Percentiles rank a stretch among this genome's conserved stretches.
phyloP scores from a whole-genome alignment of 2,329 filamentous ascomycete genomes.

The Metarhizium album region DNA sequence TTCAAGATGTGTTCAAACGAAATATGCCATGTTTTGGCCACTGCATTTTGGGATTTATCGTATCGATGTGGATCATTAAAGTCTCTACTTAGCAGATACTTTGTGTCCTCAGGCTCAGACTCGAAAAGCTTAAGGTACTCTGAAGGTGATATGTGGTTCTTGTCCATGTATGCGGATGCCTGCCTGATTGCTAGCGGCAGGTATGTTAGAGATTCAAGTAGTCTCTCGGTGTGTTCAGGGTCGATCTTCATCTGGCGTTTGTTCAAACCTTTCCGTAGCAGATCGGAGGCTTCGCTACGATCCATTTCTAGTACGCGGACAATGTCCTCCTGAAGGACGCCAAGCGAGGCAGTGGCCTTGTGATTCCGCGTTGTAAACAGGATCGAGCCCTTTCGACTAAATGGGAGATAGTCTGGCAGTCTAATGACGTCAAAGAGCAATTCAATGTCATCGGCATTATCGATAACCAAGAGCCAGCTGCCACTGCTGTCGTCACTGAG shows the following conservation, averaged over 20 bases:
- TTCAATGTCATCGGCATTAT: slow-evolving; percentile 31
- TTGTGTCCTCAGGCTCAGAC: slow-evolving; percentile 11
- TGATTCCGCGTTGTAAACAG: slow-evolving; percentile 10
- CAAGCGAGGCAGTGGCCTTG: slow-evolving; percentile 5
- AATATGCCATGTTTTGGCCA: slow-evolving; percentile 23
- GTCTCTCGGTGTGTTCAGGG: slow-evolving; percentile 6
- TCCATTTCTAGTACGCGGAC: slow-evolving; percentile 14
- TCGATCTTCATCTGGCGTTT: slow-evolving; percentile 13
- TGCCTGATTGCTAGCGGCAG: slow-evolving; percentile 26
- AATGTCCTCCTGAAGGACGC: slow-evolving; percentile 5
- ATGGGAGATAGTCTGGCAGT: slow-evolving; percentile 12
- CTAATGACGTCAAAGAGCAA: slow-evolving; percentile 15
- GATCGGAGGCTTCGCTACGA: slow-evolving; percentile 10
- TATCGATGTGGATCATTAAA: slow-evolving; percentile 21
- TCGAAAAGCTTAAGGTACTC: slow-evolving; percentile 17
- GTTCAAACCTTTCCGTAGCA: slow-evolving; percentile 13
- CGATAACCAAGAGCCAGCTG: slow-evolving; percentile 32
- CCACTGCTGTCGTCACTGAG: slow-evolving; percentile 18
- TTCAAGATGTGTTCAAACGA: slow-evolving; percentile 20
- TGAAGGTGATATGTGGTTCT: slow-evolving; percentile 12
- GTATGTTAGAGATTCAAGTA: slow-evolving; percentile 20
- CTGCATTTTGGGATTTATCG: slow-evolving; percentile 13
- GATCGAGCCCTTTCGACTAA: slow-evolving; percentile 8
- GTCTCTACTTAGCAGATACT: slow-evolving; percentile 17
- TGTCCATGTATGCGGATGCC: slow-evolving; percentile 24